These are phyloP conservation scores for Exophiala xenobiotica DNA, from an alignment of 2,329 filamentous ascomycete genomes.

Conservation along the genomic window DNA sequence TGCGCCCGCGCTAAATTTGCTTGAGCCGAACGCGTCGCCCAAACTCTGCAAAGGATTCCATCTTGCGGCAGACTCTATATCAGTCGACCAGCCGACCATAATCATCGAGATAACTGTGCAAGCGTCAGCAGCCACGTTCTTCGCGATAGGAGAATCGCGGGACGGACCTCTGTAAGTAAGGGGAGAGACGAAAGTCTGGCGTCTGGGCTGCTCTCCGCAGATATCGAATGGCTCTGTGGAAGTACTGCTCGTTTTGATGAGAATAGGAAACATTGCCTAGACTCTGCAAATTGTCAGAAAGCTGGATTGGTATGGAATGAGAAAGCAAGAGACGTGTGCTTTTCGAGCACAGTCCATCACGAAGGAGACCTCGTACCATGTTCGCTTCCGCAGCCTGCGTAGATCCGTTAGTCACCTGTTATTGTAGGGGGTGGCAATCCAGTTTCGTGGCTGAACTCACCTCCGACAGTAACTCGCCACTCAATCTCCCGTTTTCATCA, in stretches of 20 bases:
- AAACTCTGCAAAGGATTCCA: too few species aligned
- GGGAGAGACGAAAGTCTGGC: slow-evolving; percentile 43
- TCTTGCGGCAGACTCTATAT: too few species aligned
- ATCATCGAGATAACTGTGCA: slow-evolving; percentile 27
- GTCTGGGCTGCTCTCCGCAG: slow-evolving; percentile 46
- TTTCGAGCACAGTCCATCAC: too few species aligned
- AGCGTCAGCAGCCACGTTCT: slow-evolving; percentile 1
- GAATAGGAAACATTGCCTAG: slow-evolving; percentile 51
- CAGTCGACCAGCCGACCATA: slow-evolving; percentile 26
- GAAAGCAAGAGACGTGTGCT: too few species aligned
- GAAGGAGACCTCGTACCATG: too few species aligned
- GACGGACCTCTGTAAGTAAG: slow-evolving; percentile 49
- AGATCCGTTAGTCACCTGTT: slow-evolving; percentile 2
- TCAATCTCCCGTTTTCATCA: slow-evolving; percentile 38
- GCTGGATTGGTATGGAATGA: too few species aligned
- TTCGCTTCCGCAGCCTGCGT: slow-evolving; percentile 51
- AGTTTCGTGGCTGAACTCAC: slow-evolving; percentile 34
- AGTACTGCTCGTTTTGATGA: slow-evolving; percentile 46
- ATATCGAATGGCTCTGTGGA: slow-evolving; percentile 47
- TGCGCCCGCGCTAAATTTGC: too few species aligned
- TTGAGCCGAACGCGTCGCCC: too few species aligned
- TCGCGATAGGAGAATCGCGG: not conserved
- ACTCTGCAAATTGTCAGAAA: too few species aligned
- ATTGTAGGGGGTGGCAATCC: slow-evolving; percentile 24
- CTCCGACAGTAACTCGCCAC: slow-evolving; percentile 46